Base-by-base conservation (phyloP, 2,329 filamentous ascomycete species). In the Ophiostoma sp. region DNA sequence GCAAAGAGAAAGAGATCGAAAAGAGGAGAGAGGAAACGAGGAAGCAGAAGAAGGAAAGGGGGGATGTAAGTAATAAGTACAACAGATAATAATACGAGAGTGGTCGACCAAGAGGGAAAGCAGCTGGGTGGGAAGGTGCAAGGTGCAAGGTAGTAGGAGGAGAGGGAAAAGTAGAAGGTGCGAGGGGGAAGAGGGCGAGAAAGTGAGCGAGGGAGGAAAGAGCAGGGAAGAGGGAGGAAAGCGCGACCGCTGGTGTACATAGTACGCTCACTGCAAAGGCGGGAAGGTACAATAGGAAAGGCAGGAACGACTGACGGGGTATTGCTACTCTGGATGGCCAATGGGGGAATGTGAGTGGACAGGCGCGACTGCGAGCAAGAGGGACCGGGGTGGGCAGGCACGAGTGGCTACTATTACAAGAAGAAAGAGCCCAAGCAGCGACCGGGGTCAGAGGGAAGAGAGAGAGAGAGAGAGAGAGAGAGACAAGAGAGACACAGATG, bases 1-100 rank as follows among this genome's bases (percentile, higher is more conserved):
- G 76, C 78, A 77, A 78, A 75, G 76, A 78, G 77, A 73, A 76
- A 76, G 78, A 77, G 77, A 75, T 76, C 78, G 76, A 76, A 75
- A 75, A 77, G 76, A 74, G 78, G 77, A 69, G 35, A 54, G 35
- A 48, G 41, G 23, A 23, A 67, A 48, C 13, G 41, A 17, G 15
- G n/a, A 48, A 44, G 39, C 15, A 20, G 39, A 67, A 39, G 4
- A n/a, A 48, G 62, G 67, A 35, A 65, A 62, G 62, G 62, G 62
- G 62, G 62, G 62, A 39, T 39, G 62, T 65, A 41, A 39, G 62
- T 65, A 65, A 65, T 65, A 65, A 65, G 62, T 65, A 65, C 33
- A 62, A 39, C 33, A 62, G n/a, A 62, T 62, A 62, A 31, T 31
- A 60, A 62, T 31, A 62, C 57, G 57, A 62, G 57, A 36, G 35